Base-by-base conservation (phyloP, 108 stramenopile species). In the Cylindrotheca closterium region DNA sequence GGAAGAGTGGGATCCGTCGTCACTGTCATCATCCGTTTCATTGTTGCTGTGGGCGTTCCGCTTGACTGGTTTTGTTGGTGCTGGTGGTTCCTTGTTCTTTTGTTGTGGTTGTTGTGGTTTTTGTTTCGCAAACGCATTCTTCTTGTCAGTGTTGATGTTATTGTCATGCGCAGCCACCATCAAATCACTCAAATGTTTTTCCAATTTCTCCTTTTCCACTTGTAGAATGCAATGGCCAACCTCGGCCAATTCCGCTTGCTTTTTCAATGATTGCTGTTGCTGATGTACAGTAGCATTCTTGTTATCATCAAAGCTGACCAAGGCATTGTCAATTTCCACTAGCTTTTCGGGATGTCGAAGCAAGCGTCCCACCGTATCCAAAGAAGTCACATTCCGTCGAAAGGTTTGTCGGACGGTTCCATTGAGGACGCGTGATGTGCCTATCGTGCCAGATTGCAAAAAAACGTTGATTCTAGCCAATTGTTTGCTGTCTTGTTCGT, bases 211-310 rank as follows among this genome's bases (percentile, higher is more conserved):
- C 21, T 61, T 67, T 62, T 92, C 91, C 46, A 77, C 91, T 60
- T 83, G 74, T 19, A 92, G 59, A 55, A 92, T 88, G 19, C 80
- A 80, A 17, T 84, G 19, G 12, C 87, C 91, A 5, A 85, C 80
- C 60, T 92, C 85, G 25, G 81, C 81, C 28, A 88, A 59, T 61
- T 85, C 83, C 29, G 87, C 66, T 37, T 81, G 73, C 26, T 65
- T 65, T 58, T 74, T 70, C 17, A 78, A 50, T 28, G 57, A 34
- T 3, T 32, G n/a, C 1, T 22, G 29, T 18, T 4, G 12, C 1
- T 24, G 51, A 0, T n/a, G 19, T 21, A 28, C 55, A 29, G 66
- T 21, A 1, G 30, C 46, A 0, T 18, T 2, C 32, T 60, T 33
- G 12, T 52, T n/a, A 51, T 61, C 74, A 32, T 58, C 27, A 2